Evolutionary conservation across 768 basidiomycete species (phyloP), one percentile per base, ranked within the genome.

Genomic region (Agaricus blazei): DNA sequence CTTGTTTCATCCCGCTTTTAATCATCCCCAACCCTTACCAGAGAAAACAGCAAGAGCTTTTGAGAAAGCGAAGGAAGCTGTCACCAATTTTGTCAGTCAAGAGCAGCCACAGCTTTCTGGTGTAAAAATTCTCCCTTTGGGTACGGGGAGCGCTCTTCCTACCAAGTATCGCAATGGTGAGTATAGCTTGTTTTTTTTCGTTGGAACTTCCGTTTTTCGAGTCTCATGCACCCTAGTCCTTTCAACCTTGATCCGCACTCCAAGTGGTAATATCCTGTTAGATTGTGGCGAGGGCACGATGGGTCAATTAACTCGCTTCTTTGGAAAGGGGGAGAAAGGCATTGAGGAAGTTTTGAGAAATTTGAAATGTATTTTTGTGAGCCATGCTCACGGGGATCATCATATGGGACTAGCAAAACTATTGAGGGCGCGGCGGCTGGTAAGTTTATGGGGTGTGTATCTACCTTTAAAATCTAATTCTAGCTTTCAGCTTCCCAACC

Each of bases 231-330:
- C 40, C 9, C 27, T 56, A 90, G 88, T 90, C 2, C 89, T 89
- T 14, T 78, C 85, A 0, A 93, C 88, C 0, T 76, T 95, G 4
- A 71, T 98, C 5, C 77, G 78, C 47, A 84, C 95, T 36, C 93
- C 95, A 0, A 69, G 72, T 0, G 90, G 91, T 0, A 84, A 80
- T 58, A 70, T 97, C 34, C 71, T 98, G n/a, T 77, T 98, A 2
- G 96, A 98, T 60, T 80, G 80, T 0, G 96, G 96, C 0, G 96
- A 98, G 71, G 94, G 93, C 0, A 93, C 94, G 0, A 88, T 87
- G 78, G 94, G 94, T 1, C 96, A 98, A 64, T 77, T 98, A 3
- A 76, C 77, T 2, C 79, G 96, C 3, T 80, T 85, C 47, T 95
- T 86, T 64, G 93, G 93, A 15, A 75, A 78, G 36, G 63, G 62